Evolutionary conservation across 306 rosid genomes (phyloP).

Genomic region (Mimosa pudica): DNA sequence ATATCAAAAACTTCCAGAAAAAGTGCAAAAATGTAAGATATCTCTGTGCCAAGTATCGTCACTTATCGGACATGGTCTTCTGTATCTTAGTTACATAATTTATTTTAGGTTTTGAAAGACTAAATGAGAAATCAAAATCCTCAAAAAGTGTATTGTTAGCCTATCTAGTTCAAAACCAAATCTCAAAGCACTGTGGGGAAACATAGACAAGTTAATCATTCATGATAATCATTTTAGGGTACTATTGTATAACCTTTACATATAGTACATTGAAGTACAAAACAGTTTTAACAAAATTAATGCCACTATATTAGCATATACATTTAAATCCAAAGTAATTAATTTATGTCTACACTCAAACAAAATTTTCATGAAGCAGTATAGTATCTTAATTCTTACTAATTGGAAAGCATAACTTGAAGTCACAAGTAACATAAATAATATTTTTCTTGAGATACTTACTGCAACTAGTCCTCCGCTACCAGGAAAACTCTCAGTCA

Average conservation of each 20-base stretch:
- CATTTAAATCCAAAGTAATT: conserved; percentile 4
- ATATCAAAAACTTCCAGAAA: neutral
- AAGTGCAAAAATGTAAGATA: neutral
- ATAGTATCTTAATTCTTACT: neutral
- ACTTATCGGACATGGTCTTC: neutral
- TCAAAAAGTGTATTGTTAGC: neutral
- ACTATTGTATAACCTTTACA: neutral
- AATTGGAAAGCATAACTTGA: neutral
- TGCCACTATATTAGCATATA: conserved; percentile 10
- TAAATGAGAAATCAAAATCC: conserved; percentile 23
- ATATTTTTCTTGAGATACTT: conserved; percentile 28
- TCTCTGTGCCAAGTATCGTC: neutral
- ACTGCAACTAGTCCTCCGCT: conserved; percentile 69
- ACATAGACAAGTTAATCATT: neutral
- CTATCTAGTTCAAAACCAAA: conserved; percentile 10
- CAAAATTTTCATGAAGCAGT: conserved; percentile 7
- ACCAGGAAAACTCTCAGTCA: conserved; percentile 71
- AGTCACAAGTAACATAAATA: conserved; percentile 6
- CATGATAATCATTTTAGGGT: conserved; percentile 1
- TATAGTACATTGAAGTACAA: neutral
- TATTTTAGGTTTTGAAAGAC: neutral
- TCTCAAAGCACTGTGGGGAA: conserved; percentile 8
- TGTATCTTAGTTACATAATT: neutral
- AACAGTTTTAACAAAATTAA: neutral
- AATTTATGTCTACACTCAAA: conserved; percentile 3